phyloP scores from a whole-genome alignment of 2,329 filamentous ascomycete species.

The Aspergillus quadricinctus region DNA sequence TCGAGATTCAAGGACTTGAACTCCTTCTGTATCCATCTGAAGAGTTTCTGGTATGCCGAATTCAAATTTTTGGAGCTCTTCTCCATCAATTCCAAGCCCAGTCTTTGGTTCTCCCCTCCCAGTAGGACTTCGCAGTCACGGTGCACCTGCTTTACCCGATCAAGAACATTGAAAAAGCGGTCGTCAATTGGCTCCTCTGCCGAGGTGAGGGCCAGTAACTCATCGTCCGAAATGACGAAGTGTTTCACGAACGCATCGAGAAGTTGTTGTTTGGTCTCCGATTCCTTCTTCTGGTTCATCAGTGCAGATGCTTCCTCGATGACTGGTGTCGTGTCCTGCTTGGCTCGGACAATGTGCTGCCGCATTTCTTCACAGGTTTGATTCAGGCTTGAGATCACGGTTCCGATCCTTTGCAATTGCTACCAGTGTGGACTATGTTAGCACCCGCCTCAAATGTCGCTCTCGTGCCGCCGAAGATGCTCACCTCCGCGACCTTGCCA shows the following conservation, averaged over 20 bases:
- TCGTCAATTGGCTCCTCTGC: constrained; percentile 80
- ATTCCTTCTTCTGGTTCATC: constrained; percentile 65
- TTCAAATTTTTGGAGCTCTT: constrained; percentile 83
- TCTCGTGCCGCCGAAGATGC: constrained; percentile 18
- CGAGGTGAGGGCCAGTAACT: constrained; percentile 69
- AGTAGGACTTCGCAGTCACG: constrained; percentile 85
- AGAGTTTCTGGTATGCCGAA: constrained; percentile 88
- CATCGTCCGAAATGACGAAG: constrained; percentile 79
- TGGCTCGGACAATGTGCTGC: constrained; percentile 68
- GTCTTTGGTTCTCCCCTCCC: constrained; percentile 80
- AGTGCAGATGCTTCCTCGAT: constrained; percentile 73
- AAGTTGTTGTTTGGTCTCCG: constrained; percentile 75
- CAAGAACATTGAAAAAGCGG: constrained; percentile 72
- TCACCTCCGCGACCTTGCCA: constrained; percentile 79
- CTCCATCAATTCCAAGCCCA: constrained; percentile 88
- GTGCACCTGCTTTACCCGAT: constrained; percentile 79
- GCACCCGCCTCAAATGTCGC: not conserved
- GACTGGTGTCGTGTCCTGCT: constrained; percentile 67
- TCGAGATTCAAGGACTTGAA: constrained; percentile 91
- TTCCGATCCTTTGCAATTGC: constrained; percentile 83
- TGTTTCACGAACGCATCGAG: constrained; percentile 73
- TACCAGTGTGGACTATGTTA: constrained; percentile 34
- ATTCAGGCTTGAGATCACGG: constrained; percentile 73
- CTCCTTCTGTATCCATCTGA: constrained; percentile 89
- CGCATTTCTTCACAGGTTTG: constrained; percentile 76